A percentile compares a stretch with the other conserved stretches of the same genome.
phyloP scores from a whole-genome alignment of 108 stramenopile genomes.

The Pseudonitzschia delicatissima region DNA sequence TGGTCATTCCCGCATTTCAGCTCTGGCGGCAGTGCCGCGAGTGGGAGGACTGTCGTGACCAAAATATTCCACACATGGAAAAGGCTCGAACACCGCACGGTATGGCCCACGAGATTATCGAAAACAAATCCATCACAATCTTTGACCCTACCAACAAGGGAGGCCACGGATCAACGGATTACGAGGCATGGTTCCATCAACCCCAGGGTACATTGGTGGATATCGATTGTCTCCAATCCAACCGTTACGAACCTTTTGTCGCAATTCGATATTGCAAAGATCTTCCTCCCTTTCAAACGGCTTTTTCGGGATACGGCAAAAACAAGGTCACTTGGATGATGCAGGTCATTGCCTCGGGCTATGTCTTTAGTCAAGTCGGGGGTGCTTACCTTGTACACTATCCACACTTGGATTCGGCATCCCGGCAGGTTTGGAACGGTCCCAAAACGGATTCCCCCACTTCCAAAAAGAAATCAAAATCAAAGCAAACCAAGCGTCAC shows the following conservation, averaged over 20 bases:
- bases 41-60: slow-evolving; percentile 58
- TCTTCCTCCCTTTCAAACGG: slow-evolving; percentile 66
- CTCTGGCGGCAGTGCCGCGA: slow-evolving; percentile 47
- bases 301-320: slow-evolving; percentile 75
- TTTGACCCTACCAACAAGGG: slow-evolving; percentile 84
- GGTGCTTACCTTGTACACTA: slow-evolving; percentile 69
- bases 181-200: slow-evolving; percentile 52
- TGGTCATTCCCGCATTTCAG: slow-evolving; percentile 81
- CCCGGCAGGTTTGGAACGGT: slow-evolving; percentile 61
- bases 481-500: slow-evolving; percentile 43
- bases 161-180: slow-evolving; percentile 76
- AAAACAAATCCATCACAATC: slow-evolving; percentile 27
- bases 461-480: neutral
- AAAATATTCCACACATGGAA: slow-evolving; percentile 57
- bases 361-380: slow-evolving; percentile 50
- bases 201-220: slow-evolving; percentile 32
- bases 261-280: slow-evolving; percentile 58
- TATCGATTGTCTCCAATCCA: slow-evolving; percentile 64
- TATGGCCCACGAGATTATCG: slow-evolving; percentile 28
- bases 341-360: slow-evolving; percentile 57
- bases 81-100: slow-evolving; percentile 36
- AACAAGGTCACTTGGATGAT: slow-evolving; percentile 78
- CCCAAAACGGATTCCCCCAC: slow-evolving; percentile 15
- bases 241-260: slow-evolving; percentile 87
- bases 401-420: slow-evolving; percentile 60